These are phyloP conservation scores for Knufia fluminis DNA, from an alignment of 2,329 filamentous ascomycete species.

Conservation along the genomic window DNA sequence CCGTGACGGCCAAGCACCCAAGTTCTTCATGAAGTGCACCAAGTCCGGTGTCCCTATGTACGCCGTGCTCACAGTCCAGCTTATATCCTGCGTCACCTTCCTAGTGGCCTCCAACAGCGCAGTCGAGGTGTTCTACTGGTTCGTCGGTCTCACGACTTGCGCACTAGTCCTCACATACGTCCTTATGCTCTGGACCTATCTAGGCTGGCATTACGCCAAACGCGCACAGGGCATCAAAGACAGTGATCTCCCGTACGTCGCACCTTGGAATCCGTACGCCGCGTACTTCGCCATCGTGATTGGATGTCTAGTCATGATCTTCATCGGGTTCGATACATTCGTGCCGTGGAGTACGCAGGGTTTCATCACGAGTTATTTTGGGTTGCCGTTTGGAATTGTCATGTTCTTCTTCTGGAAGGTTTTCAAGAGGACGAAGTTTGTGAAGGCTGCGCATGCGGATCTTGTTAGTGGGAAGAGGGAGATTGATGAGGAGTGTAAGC, in stretches of 20 bases:
- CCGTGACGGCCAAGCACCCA: constrained; percentile 43
- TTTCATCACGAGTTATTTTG: constrained; percentile 46
- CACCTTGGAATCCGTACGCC: constrained; percentile 58
- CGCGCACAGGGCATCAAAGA: constrained; percentile 57
- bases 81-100: constrained; percentile 61
- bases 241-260: constrained; percentile 56
- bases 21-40: constrained; percentile 50
- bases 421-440: constrained; percentile 32
- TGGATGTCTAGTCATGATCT: constrained; percentile 50
- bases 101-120: constrained; percentile 55
- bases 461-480: constrained; percentile 36
- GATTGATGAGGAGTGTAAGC: constrained; percentile 28
- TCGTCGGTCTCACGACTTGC: constrained; percentile 48
- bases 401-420: constrained; percentile 33
- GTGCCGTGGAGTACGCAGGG: constrained; percentile 34
- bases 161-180: constrained; percentile 52
- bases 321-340: constrained; percentile 51
- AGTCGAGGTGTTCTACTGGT: constrained; percentile 60
- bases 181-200: constrained; percentile 58
- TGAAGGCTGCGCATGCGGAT: constrained; percentile 48
- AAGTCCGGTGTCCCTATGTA: constrained; percentile 49
- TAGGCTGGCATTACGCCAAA: constrained; percentile 62
- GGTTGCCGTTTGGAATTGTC: constrained; percentile 34
- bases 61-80: constrained; percentile 55
- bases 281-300: constrained; percentile 52